Conservation (phyloP, 345 rosid genomes). For the Syzygium aqueum region DNA sequence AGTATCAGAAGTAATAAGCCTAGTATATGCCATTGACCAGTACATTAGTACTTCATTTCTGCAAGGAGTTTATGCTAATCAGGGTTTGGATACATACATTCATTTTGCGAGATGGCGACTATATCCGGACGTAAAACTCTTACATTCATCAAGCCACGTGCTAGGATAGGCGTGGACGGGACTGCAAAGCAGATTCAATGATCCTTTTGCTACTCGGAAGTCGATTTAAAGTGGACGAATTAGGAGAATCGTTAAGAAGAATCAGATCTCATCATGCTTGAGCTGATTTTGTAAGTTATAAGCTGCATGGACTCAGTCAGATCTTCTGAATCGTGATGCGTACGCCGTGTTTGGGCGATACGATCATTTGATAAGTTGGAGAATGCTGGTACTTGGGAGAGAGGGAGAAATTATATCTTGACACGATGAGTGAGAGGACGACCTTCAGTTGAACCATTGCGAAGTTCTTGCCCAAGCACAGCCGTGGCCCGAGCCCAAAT, state of each 20-base stretch:
- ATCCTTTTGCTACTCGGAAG: background rate
- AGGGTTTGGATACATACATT: background rate
- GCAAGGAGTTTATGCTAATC: background rate
- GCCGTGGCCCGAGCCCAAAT: conserved; percentile 69
- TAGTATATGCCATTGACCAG: background rate
- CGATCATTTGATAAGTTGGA: conserved; percentile 60
- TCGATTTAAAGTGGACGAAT: background rate
- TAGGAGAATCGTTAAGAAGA: background rate
- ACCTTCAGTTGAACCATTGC: conserved; percentile 63
- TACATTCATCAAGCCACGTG: background rate
- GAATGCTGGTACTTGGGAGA: conserved; percentile 61
- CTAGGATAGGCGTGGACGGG: background rate
- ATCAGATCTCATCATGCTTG: background rate
- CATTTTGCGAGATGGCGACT: background rate
- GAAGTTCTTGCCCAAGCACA: conserved; percentile 65
- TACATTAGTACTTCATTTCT: background rate
- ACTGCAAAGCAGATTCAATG: background rate
- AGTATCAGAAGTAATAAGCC: background rate
- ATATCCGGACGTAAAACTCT: background rate
- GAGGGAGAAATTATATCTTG: conserved; percentile 48
- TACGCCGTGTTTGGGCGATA: conserved; percentile 68
- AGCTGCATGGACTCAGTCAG: background rate
- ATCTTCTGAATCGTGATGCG: conserved; percentile 26
- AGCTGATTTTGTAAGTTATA: background rate
- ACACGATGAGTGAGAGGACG: conserved; percentile 49